Base-by-base conservation (phyloP, 768 basidiomycete species). In the Tricholoma matsutake region DNA sequence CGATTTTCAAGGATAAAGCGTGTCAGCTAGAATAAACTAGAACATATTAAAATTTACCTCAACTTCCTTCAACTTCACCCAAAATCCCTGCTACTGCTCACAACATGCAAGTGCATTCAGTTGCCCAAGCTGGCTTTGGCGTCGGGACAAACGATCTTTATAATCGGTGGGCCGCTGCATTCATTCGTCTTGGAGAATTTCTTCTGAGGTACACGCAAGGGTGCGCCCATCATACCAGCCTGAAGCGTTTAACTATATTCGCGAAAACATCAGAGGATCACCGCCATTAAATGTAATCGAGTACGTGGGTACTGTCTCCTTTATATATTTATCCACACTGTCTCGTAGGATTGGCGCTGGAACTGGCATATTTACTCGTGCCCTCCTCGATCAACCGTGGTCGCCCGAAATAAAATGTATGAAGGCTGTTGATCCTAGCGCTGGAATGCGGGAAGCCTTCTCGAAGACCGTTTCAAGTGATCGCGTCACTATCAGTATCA, bases 281-380 rank as follows among this genome's bases (percentile, higher is more conserved):
- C 65, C 71, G 0, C 78, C 80, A 1, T 68, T 89, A 20, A 87
- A 88, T 61, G 75, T 92, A 31, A 85, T 86, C 62, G 92, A 92
- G 91, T 92, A 66, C 64, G 86, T 72, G 37, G 25, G 16, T 34
- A 58, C 35, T 35, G 14, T 56, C 52, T 22, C 28, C 47, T 55
- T n/a, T 49, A 25, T 47, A 18, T 32, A 25, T 49, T 25, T 49
- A 25, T 28, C 28, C 11, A n/a, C 18, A 34, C n/a, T 58, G 64
- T 49, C 35, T 59, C 52, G 22, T 64, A 94, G 91, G 69, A 82
- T 92, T 32, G 94, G 93, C 10, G 77, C 89, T 5, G 94, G 94
- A 25, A 95, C 93, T 1, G 94, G 94, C 13, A 86, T 97, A 58
- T 96, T 95, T 72, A 92, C 94, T 10, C 85, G 92, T 9, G 88